These are phyloP conservation scores for Stephania japonica DNA, from an alignment of 164 flowering plant species.

Conservation along the genomic window DNA sequence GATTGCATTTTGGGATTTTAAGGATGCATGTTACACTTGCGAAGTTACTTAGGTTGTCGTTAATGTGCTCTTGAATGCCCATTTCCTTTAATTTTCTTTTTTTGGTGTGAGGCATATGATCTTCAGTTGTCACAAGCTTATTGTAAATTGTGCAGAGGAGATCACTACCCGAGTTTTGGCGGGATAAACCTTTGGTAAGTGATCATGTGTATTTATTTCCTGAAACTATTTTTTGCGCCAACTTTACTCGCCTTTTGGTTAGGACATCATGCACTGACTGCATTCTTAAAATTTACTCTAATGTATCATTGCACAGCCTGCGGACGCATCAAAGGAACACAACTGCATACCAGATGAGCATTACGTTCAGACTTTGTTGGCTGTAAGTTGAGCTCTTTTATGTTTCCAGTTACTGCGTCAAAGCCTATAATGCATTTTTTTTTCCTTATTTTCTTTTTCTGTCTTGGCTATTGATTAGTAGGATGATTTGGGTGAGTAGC, in stretches of 20 bases:
- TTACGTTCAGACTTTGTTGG: conserved; percentile 85
- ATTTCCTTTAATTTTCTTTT: background rate
- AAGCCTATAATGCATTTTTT: background rate
- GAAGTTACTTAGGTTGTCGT: background rate
- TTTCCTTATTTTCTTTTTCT: too few relatives aligned
- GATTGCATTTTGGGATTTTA: background rate
- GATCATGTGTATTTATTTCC: background rate
- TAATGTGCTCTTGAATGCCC: background rate
- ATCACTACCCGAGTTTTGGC: conserved; percentile 97
- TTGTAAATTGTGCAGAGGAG: conserved; percentile 53
- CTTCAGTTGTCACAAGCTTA: background rate
- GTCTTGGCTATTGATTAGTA: background rate
- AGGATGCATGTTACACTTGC: background rate
- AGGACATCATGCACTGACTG: background rate
- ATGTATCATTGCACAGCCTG: conserved; percentile 49
- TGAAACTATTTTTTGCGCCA: background rate
- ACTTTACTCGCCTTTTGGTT: background rate
- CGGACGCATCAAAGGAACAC: conserved; percentile 70
- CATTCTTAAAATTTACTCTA: conserved; percentile 6
- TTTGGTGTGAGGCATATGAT: background rate
- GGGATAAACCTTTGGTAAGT: conserved; percentile 79
- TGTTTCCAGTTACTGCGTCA: background rate
- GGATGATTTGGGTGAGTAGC: background rate
- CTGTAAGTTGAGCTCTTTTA: conserved; percentile 49
- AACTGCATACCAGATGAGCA: conserved; percentile 99